Conservation (phyloP, 257 asterid species). For the Nyctanthes arbortristis region DNA sequence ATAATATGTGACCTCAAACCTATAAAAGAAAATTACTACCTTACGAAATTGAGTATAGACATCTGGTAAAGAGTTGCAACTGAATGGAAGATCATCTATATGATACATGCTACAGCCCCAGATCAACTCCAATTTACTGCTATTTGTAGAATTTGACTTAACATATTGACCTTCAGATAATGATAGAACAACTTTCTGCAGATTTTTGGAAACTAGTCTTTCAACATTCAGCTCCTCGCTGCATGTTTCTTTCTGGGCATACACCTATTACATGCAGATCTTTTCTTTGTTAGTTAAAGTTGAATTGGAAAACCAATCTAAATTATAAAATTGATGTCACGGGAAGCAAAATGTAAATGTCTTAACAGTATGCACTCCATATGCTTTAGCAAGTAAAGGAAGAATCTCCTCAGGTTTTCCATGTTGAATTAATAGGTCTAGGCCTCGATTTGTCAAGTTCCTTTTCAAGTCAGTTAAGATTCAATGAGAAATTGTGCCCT, state of each 20-base stretch:
- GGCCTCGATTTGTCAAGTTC: conserved; percentile 65
- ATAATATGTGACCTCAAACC: conserved; percentile 4
- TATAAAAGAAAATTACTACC: conserved; percentile 42
- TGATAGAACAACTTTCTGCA: conserved; percentile 29
- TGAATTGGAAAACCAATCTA: not conserved
- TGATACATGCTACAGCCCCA: conserved; percentile 95
- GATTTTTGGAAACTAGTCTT: conserved; percentile 52
- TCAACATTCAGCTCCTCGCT: conserved; percentile 88
- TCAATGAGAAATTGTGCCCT: conserved; percentile 81
- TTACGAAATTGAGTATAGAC: conserved; percentile 89
- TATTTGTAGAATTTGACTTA: conserved; percentile 23
- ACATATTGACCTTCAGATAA: conserved; percentile 34
- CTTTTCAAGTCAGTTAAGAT: conserved; percentile 71
- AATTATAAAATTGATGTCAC: conserved; percentile 1
- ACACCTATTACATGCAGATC: conserved; percentile 52
- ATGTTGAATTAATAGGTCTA: conserved; percentile 71
- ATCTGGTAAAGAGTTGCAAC: conserved; percentile 67
- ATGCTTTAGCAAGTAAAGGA: conserved; percentile 69
- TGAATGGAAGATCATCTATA: conserved; percentile 80
- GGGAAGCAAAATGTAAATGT: conserved; percentile 23
- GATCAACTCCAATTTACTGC: conserved; percentile 54
- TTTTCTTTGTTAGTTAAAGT: conserved; percentile 2
- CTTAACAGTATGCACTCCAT: conserved; percentile 81
- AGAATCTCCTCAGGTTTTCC: conserved; percentile 90
- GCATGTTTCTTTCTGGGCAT: conserved; percentile 96